Evolutionary conservation across 176 grass and related monocot species (phyloP), one percentile per base, ranked within the genome.

Genomic region (Triticum timopheevii): DNA sequence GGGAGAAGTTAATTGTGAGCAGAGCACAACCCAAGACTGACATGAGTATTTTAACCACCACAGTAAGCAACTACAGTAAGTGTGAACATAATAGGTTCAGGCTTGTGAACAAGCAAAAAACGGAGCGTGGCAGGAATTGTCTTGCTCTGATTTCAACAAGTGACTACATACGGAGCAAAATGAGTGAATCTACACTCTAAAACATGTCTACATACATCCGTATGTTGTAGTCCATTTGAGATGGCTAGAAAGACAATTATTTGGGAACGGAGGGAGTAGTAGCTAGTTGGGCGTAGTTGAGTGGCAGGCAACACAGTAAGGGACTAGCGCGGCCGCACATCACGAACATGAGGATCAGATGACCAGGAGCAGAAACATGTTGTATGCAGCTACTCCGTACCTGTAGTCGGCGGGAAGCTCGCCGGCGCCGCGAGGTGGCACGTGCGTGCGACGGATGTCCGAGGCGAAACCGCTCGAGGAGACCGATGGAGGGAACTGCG

Each of bases 401-500:
- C 69, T 71, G 20, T 5, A n/a, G 69, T 13, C 35, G 19, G 19
- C 35, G 35, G 33, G 17, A 70, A 10, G 67, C 67, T 22, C 9
- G 34, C 67, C 67, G 33, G 67, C 67, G 67, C 39, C 39, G 16
- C 19, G 34, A 70, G 67, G 34, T 36, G 10, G 31, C 0, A n/a
- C 34, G 16, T 1, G 28, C 2, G 10, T 8, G 22, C 31, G 33
- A 35, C 0, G 34, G 67, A 12, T 33, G 8, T 0, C 35, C 20
- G 69, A 71, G 10, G 4, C 35, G 69, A 71, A 23, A 1, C 10
- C 19, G 35, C 35, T 20, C 2, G 35, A 71, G 20, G 4, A 22
- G 3, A 10, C 67, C n/a, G n/a, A n/a, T n/a, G n/a, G n/a, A n/a
- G 95, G 95, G 28, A n/a, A 7, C 3, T 12, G 40, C 4, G 10